Conservation (phyloP, 352 stramenopile species). For the Phytophthora megakarya region DNA sequence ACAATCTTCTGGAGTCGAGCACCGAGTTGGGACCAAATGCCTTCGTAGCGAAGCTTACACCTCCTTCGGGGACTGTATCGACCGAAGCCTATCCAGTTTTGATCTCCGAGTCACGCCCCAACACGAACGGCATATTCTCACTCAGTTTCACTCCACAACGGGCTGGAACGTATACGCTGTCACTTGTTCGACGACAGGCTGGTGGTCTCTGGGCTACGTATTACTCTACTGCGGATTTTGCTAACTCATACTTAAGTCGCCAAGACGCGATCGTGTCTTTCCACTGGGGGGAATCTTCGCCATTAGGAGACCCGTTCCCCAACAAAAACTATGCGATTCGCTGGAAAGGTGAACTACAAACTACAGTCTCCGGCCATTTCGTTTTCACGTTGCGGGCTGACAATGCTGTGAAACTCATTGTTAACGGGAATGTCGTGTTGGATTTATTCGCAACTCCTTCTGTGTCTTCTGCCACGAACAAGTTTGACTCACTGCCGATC, state of each 20-base stretch:
- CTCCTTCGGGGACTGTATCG: slow-evolving; percentile 23
- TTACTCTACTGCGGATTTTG: slow-evolving; percentile 90
- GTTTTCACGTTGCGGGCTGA: slow-evolving; percentile 84
- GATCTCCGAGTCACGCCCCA: slow-evolving; percentile 60
- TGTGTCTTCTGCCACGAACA: slow-evolving; percentile 35
- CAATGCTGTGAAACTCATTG: slow-evolving; percentile 70
- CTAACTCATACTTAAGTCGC: slow-evolving; percentile 65
- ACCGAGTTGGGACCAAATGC: slow-evolving; percentile 56
- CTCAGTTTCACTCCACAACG: slow-evolving; percentile 80
- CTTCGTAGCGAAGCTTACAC: slow-evolving; percentile 69
- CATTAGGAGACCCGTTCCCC: slow-evolving; percentile 66
- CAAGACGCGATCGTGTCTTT: slow-evolving; percentile 88
- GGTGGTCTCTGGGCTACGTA: slow-evolving; percentile 93
- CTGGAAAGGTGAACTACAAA: slow-evolving; percentile 67
- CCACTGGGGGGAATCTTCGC: slow-evolving; percentile 77
- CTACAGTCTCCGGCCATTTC: slow-evolving; percentile 60
- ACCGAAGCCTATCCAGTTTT: slow-evolving; percentile 47
- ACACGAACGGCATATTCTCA: slow-evolving; percentile 89
- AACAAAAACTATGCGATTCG: slow-evolving; percentile 79
- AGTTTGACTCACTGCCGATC: slow-evolving; percentile 28
- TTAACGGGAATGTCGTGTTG: slow-evolving; percentile 77
- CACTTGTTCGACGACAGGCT: slow-evolving; percentile 69
- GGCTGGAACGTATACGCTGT: slow-evolving; percentile 83
- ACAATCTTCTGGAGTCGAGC: slow-evolving; percentile 88
- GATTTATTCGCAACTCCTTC: slow-evolving; percentile 35